Conservation (phyloP, 176 grass and related monocot genomes). For the Cymbopogon citratus region DNA sequence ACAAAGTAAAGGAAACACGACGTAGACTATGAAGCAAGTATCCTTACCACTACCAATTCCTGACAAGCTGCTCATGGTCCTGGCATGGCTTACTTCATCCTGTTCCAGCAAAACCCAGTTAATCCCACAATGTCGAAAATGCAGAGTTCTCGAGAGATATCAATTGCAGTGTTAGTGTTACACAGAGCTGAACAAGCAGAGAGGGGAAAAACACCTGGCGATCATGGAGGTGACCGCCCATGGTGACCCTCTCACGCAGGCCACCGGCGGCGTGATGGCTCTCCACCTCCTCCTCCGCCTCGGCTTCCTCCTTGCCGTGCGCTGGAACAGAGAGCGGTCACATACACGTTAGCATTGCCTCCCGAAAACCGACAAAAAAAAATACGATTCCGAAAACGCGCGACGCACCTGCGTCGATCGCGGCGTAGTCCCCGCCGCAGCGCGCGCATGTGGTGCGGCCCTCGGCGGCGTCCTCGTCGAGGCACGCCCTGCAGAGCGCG, state of each 20-base stretch:
- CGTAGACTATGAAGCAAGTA: neutral
- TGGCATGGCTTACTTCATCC: constrained; percentile 66
- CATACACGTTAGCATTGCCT: neutral
- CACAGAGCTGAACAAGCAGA: neutral
- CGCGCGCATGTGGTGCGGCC: constrained; percentile 63
- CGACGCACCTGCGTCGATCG: constrained; percentile 30
- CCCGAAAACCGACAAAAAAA: neutral
- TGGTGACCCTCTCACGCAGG: constrained; percentile 44
- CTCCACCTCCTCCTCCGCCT: constrained; percentile 35
- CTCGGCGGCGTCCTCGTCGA: constrained; percentile 70
- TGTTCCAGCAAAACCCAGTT: constrained; percentile 38
- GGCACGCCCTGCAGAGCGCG: constrained; percentile 74
- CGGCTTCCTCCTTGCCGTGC: constrained; percentile 4
- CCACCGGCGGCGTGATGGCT: constrained; percentile 26
- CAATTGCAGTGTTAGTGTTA: neutral
- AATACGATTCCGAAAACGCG: neutral
- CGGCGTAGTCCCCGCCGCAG: constrained; percentile 64
- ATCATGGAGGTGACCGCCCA: constrained; percentile 46
- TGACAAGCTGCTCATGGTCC: constrained; percentile 75
- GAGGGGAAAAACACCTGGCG: constrained; percentile 46
- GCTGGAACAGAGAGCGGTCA: constrained; percentile 14
- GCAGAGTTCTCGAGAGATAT: neutral
- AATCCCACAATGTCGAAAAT: constrained; percentile 3
- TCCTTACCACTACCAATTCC: constrained; percentile 70
- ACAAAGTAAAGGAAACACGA: neutral